Conservation (phyloP, 129 eudicot genomes). For the Flaveria ramosissima region DNA sequence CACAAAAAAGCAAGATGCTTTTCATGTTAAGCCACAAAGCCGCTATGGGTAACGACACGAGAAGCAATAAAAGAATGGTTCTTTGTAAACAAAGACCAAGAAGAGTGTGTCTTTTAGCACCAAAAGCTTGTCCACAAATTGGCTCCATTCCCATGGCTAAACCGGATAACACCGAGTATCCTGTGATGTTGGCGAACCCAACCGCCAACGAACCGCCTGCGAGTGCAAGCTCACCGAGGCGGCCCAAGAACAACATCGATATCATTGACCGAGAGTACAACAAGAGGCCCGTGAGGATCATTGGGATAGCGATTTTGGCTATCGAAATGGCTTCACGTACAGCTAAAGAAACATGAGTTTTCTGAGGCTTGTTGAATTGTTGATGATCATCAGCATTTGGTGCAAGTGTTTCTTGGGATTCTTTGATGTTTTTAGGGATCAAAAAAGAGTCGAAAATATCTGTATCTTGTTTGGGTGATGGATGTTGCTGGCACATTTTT, state of each 20-base stretch:
- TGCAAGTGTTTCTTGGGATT: constrained; percentile 33
- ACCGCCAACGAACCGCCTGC: constrained; percentile 86
- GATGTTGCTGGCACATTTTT: constrained; percentile 59
- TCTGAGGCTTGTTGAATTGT: constrained; percentile 27
- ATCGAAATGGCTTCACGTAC: constrained; percentile 55
- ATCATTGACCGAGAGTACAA: constrained; percentile 83
- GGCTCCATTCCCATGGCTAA: constrained; percentile 97
- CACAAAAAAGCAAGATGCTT: constrained; percentile 59
- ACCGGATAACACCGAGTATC: constrained; percentile 85
- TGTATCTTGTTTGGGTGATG: constrained; percentile 40
- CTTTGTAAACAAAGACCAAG: constrained; percentile 70
- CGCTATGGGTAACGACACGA: constrained; percentile 59
- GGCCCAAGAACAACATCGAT: constrained; percentile 84
- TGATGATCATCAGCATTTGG: constrained; percentile 36
- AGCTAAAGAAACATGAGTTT: constrained; percentile 47
- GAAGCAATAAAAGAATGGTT: constrained; percentile 53
- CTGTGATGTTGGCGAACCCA: constrained; percentile 88
- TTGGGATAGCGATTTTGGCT: constrained; percentile 68
- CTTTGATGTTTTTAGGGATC: constrained; percentile 17
- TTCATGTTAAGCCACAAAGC: constrained; percentile 76
- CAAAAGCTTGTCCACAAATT: constrained; percentile 91
- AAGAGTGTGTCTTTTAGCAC: constrained; percentile 63
- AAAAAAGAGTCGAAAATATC: constrained; percentile 26
- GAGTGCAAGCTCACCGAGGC: constrained; percentile 64
- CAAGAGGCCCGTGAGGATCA: constrained; percentile 83